Percentiles rank a stretch among this genome's conserved stretches.
These are phyloP conservation scores for Passiflora organensis DNA, from an alignment of 345 rosid genomes.

Conservation along the genomic window DNA sequence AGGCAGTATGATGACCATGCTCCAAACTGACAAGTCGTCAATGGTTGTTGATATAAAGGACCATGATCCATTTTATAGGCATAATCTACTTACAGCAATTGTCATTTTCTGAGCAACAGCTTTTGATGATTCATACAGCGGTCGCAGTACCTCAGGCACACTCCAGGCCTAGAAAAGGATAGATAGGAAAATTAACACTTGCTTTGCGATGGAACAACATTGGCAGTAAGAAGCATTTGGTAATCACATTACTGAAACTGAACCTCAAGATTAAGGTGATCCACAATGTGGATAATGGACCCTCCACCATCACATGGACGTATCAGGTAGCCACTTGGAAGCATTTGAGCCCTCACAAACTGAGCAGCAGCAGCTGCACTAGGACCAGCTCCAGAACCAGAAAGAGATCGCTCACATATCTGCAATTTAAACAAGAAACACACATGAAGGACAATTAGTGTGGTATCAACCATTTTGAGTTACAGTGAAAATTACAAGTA, in stretches of 20 bases:
- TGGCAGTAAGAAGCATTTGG: too few relatives aligned
- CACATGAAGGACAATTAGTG: too few relatives aligned
- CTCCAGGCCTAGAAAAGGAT: conserved; percentile 83
- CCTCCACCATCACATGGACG: conserved; percentile 99
- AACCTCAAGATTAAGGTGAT: conserved; percentile 95
- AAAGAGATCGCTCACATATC: conserved; percentile 98
- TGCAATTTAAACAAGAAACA: conserved; percentile 14
- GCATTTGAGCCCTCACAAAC: conserved; percentile 95
- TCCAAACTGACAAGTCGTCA: too few relatives aligned
- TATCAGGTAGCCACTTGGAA: conserved; percentile 91
- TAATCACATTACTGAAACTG: neutral
- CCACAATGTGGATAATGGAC: conserved; percentile 94
- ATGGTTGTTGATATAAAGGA: neutral
- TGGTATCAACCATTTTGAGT: too few relatives aligned
- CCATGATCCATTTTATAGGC: neutral
- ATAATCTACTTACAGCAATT: conserved; percentile 58
- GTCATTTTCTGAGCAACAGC: conserved; percentile 92
- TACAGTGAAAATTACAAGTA: too few relatives aligned
- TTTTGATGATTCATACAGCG: conserved; percentile 91
- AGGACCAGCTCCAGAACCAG: conserved; percentile 94
- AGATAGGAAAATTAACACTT: neutral
- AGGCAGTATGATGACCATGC: too few relatives aligned
- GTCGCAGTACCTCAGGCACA: conserved; percentile 96
- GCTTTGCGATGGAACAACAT: neutral
- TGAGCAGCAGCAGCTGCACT: conserved; percentile 69